phyloP scores from a whole-genome alignment of 345 rosid genomes.

The Melaleuca alternifolia region DNA sequence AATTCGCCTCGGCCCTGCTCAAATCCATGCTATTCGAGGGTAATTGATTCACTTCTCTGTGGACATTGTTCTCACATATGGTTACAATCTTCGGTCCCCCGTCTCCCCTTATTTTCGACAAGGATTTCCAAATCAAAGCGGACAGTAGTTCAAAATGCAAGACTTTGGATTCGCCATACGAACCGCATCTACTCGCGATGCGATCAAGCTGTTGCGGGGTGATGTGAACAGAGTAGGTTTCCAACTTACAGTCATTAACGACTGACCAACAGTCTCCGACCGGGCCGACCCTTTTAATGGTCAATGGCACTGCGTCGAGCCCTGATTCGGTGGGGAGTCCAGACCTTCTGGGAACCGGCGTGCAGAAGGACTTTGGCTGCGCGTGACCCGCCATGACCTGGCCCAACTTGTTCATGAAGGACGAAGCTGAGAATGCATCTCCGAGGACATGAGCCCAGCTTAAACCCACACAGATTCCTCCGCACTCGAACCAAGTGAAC shows the following conservation, averaged over 20 bases:
- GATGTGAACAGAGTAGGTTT: constrained; percentile 16
- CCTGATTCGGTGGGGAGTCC: neutral
- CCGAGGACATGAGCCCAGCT: constrained; percentile 87
- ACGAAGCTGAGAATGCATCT: constrained; percentile 42
- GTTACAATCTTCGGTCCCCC: constrained; percentile 20
- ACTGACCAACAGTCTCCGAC: constrained; percentile 46
- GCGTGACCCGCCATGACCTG: constrained; percentile 13
- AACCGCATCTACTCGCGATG: constrained; percentile 1
- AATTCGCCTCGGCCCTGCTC: constrained; percentile 25
- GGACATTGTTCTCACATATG: constrained; percentile 10
- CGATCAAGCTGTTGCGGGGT: constrained; percentile 17
- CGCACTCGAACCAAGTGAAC: constrained; percentile 66
- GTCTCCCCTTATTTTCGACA: constrained; percentile 25
- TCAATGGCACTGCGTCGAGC: constrained; percentile 4
- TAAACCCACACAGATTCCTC: constrained; percentile 52
- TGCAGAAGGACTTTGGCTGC: constrained; percentile 11
- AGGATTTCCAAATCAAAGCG: constrained; percentile 52
- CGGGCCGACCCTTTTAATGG: constrained; percentile 28
- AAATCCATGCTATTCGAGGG: constrained; percentile 27
- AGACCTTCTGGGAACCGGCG: neutral
- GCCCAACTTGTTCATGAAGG: constrained; percentile 43
- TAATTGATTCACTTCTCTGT: neutral
- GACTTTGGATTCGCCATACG: neutral
- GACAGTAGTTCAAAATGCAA: constrained; percentile 24
- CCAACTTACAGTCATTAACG: constrained; percentile 17